Base-by-base conservation (phyloP, 192 early-diverging fungal species). In the Globomyces pollinis-pini region DNA sequence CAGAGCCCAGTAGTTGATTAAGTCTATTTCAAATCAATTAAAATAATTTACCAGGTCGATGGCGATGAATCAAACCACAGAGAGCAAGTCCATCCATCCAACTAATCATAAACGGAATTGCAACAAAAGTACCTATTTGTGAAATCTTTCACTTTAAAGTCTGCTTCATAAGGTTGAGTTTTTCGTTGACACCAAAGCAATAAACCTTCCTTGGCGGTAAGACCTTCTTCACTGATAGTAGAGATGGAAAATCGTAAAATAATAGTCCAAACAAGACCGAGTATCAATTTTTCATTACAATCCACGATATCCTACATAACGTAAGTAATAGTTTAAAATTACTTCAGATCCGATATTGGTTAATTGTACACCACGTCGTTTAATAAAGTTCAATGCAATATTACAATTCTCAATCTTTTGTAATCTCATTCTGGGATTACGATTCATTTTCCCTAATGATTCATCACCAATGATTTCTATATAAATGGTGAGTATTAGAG, bases 271-370 rank as follows among this genome's bases (percentile, higher is more conserved):
- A 98, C 89, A 81, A 98, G 83, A 13, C 95, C 95, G 12, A 98
- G 74, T 55, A 92, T 87, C 61, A 98, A 81, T 76, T 96, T 98
- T 31, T 69, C 58, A 73, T 95, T 96, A 5, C 77, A 70, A 67
- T 96, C 91, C 18, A 94, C 92, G 66, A 98, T 96, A 79, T 98
- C 95, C 57, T 67, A 29, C 1, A 24, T n/a, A n/a, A n/a, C n/a
- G n/a, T n/a, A n/a, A n/a, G n/a, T n/a, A 63, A 36, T 55, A 23
- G 12, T 43, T 11, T 8, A n/a, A 13, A 32, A 55, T 30, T 70
- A 86, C 86, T 67, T 97, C 94, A 51, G 91, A 88, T 29, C 95
- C 95, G 79, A 96, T 96, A 71, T 98, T 98, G 50, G 91, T 96
- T 31, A 98, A 72, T 24, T 77, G 70, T 39, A 98, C 88, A 39